phyloP scores from a whole-genome alignment of 192 early-diverging fungal species.

The Mortierella alpina region DNA sequence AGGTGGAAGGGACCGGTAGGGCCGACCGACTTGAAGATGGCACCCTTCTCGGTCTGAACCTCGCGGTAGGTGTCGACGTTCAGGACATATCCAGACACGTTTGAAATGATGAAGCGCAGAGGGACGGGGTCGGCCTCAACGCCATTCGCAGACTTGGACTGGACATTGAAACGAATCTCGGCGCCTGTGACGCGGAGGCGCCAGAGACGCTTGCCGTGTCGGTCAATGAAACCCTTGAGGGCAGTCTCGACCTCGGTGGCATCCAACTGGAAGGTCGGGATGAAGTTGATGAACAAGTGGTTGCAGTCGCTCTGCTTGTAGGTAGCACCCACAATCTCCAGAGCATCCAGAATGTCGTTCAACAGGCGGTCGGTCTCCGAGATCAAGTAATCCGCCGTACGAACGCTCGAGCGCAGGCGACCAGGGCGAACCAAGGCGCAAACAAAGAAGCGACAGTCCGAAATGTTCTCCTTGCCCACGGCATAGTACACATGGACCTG shows the following conservation, averaged over 20 bases:
- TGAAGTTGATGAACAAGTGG: constrained; percentile 98
- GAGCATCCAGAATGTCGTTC: constrained; percentile 93
- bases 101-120: constrained; percentile 91
- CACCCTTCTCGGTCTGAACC: constrained; percentile 82
- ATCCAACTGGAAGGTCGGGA: constrained; percentile 94
- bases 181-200: constrained; percentile 94
- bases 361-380: constrained; percentile 94
- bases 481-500: constrained; percentile 97
- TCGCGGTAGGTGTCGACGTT: constrained; percentile 95
- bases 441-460: constrained; percentile 98
- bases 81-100: constrained; percentile 91
- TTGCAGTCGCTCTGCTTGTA: constrained; percentile 99
- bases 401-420: constrained; percentile 79
- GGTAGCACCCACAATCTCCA: constrained; percentile 92
- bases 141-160: constrained; percentile 67
- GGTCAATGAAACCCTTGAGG: constrained; percentile 89
- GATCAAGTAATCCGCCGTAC: constrained; percentile 93
- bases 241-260: constrained; percentile 84
- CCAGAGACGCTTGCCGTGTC: constrained; percentile 96
- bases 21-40: constrained; percentile 88
- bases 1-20: constrained; percentile 85
- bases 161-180: constrained; percentile 95
- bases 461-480: constrained; percentile 91
- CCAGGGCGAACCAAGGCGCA: constrained; percentile 96
- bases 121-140: constrained; percentile 66